These are phyloP conservation scores for Ampelomyces quisqualis DNA, from an alignment of 2,329 filamentous ascomycete species.

Conservation along the genomic window DNA sequence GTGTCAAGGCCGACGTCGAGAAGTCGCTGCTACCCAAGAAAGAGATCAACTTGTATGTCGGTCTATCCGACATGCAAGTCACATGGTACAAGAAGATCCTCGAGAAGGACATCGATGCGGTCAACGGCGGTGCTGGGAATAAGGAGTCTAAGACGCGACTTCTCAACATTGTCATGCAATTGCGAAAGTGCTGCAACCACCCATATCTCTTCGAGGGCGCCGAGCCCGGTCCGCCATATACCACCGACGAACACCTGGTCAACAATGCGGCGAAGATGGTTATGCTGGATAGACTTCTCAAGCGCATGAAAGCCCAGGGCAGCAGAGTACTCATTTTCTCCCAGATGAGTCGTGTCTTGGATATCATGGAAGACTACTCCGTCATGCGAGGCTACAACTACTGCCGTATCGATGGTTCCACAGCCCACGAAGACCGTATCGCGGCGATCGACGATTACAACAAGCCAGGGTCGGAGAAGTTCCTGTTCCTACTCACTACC, in stretches of 20 bases:
- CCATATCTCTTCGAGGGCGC: constrained; percentile 97
- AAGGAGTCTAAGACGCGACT: constrained; percentile 96
- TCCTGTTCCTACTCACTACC: constrained; percentile 92
- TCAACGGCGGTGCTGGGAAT: constrained; percentile 94
- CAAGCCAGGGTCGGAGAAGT: constrained; percentile 82
- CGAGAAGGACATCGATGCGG: constrained; percentile 97
- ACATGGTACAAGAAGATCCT: constrained; percentile 99
- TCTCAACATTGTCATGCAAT: constrained; percentile 98
- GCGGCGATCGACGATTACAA: constrained; percentile 98
- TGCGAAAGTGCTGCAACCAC: constrained; percentile 98
- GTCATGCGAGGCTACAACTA: constrained; percentile 94
- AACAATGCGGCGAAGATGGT: constrained; percentile 97
- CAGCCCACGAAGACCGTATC: constrained; percentile 96
- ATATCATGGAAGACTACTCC: constrained; percentile 97
- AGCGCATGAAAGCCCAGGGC: constrained; percentile 78
- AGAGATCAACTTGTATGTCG: constrained; percentile 93
- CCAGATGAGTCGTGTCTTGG: constrained; percentile 95
- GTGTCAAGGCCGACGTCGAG: constrained; percentile 96
- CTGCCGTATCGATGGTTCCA: constrained; percentile 94
- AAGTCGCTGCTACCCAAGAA: constrained; percentile 98
- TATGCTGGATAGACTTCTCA: constrained; percentile 88
- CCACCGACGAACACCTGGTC: constrained; percentile 93
- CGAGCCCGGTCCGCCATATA: constrained; percentile 95
- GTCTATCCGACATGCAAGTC: constrained; percentile 98
- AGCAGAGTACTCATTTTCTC: constrained; percentile 98